Conservation (phyloP, 176 grass and related monocot genomes). For the barley (Hordeum vulgare) region DNA sequence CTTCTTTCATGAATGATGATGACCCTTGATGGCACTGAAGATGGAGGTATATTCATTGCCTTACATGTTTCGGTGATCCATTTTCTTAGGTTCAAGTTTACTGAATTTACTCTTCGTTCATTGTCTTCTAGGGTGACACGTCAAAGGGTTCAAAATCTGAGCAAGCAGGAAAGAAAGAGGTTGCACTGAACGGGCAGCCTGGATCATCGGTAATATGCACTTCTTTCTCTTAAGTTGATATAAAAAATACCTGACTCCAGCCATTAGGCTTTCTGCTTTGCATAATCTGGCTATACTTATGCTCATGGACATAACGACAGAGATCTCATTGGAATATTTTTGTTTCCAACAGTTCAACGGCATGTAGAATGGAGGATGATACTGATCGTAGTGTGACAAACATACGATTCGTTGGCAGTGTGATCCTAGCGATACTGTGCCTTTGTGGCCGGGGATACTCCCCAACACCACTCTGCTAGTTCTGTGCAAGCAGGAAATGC, state of each 20-base stretch:
- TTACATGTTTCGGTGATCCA: background rate
- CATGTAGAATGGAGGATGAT: background rate
- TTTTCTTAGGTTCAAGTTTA: background rate
- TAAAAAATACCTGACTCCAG: background rate
- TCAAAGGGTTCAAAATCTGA: conserved; percentile 51
- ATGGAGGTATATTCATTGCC: conserved; percentile 29
- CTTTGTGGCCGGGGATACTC: background rate
- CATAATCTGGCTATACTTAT: background rate
- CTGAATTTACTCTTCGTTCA: background rate
- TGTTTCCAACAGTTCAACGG: conserved; percentile 29
- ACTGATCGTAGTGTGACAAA: background rate
- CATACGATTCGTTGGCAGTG: background rate
- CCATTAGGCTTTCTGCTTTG: background rate
- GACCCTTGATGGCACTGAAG: conserved; percentile 20
- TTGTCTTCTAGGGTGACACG: conserved; percentile 46
- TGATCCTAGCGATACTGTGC: background rate
- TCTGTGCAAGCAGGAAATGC: background rate
- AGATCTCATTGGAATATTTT: background rate
- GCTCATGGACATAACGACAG: background rate
- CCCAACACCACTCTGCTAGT: background rate
- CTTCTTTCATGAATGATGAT: conserved; percentile 22
- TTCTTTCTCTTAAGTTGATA: background rate
- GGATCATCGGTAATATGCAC: conserved; percentile 41
- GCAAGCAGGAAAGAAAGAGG: conserved; percentile 51
- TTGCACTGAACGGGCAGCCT: conserved; percentile 35